These are phyloP conservation scores for Fusarium bulbicola DNA, from an alignment of 2,329 filamentous ascomycete genomes.

Conservation along the genomic window DNA sequence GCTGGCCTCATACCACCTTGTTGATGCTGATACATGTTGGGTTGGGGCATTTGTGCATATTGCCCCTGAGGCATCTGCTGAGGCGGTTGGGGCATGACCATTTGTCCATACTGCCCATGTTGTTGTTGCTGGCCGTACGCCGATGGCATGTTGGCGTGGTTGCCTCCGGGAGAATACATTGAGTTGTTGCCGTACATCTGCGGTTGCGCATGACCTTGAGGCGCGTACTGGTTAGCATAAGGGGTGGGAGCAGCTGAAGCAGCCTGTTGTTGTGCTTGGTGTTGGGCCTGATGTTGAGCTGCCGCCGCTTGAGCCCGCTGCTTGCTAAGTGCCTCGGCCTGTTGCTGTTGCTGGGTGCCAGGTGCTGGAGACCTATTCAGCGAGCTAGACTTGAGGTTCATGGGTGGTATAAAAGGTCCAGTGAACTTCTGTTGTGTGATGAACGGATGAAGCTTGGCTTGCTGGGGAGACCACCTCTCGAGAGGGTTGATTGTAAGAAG, in stretches of 20 bases:
- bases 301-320: constrained; percentile 74
- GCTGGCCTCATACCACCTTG: constrained; percentile 76
- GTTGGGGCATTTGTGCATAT: constrained; percentile 65
- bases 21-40: constrained; percentile 68
- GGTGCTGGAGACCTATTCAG: constrained; percentile 88
- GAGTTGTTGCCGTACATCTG: constrained; percentile 85
- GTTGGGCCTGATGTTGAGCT: constrained; percentile 62
- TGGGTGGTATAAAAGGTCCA: constrained; percentile 93
- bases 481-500: constrained; percentile 93
- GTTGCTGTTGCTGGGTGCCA: constrained; percentile 93
- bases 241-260: constrained; percentile 73
- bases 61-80: constrained; percentile 72
- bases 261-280: constrained; percentile 72
- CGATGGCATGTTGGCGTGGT: constrained; percentile 64
- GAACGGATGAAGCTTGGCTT: constrained; percentile 96
- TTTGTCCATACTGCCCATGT: constrained; percentile 74
- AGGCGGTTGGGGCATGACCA: constrained; percentile 75
- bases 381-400: constrained; percentile 91
- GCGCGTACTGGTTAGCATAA: constrained; percentile 65
- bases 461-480: constrained; percentile 96
- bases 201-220: constrained; percentile 60
- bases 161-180: constrained; percentile 74
- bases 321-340: constrained; percentile 93
- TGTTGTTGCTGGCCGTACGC: constrained; percentile 83
- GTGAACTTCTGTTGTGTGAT: constrained; percentile 99